Percentiles rank a stretch among this genome's conserved stretches.
Evolutionary conservation across 257 asterid genomes (phyloP).

Genomic region (Nyctanthes arbortristis): DNA sequence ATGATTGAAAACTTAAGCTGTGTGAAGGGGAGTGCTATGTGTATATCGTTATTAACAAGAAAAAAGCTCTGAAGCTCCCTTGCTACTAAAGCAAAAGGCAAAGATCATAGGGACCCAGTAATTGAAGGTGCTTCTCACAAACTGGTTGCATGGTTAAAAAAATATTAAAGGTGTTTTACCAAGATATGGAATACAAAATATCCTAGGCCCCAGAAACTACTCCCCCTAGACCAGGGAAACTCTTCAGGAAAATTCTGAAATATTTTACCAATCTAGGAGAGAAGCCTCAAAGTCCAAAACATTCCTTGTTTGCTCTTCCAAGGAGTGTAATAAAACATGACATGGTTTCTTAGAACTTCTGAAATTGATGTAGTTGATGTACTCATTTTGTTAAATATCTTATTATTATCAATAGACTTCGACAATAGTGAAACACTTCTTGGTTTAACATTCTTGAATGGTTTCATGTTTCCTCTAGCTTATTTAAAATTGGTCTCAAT

Average conservation of each 20-base stretch:
- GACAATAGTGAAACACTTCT: constrained; percentile 9
- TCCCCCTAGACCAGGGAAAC: not conserved
- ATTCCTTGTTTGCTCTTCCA: not conserved
- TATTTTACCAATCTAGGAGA: not conserved
- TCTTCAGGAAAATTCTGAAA: not conserved
- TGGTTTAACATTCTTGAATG: not conserved
- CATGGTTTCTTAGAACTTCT: constrained; percentile 11
- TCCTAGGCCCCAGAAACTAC: not conserved
- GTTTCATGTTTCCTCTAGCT: constrained; percentile 18
- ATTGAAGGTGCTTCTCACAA: not conserved
- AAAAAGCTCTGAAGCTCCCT: not conserved
- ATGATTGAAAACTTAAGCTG: too few species aligned
- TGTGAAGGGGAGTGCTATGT: too few species aligned
- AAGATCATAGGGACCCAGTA: not conserved
- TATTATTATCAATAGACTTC: constrained; percentile 6
- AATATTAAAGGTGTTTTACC: not conserved
- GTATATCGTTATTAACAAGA: too few species aligned
- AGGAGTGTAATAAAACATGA: not conserved
- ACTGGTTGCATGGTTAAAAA: not conserved
- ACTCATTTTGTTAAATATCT: constrained; percentile 19
- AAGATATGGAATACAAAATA: not conserved
- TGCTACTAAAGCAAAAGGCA: not conserved
- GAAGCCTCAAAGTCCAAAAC: not conserved
- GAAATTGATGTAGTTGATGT: constrained; percentile 4
- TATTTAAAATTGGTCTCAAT: constrained; percentile 12